Conservation (phyloP, 192 early-diverging fungal species). For the Coemansia sp. region DNA sequence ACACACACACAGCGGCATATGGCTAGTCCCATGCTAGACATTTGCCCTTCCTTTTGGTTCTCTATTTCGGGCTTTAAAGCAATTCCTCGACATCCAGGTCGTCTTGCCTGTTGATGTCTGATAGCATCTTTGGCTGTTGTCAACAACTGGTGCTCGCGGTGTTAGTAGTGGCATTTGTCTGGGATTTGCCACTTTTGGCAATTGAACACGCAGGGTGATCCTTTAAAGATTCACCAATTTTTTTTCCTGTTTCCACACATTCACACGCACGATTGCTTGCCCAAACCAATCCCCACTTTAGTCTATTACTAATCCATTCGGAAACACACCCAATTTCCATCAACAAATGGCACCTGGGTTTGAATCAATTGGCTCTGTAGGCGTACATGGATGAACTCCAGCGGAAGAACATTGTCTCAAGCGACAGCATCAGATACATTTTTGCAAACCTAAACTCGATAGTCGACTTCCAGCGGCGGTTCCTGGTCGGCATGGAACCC, state of each 20-base stretch:
- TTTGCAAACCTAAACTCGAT: slow-evolving; percentile 93
- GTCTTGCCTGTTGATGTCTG: no score
- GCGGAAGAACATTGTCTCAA: slow-evolving; percentile 67
- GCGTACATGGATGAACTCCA: slow-evolving; percentile 70
- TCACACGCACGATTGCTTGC: slow-evolving; percentile 3
- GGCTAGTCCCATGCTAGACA: neutral
- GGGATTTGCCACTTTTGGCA: slow-evolving; percentile 1
- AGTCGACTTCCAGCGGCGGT: slow-evolving; percentile 95
- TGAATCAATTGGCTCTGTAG: slow-evolving; percentile 31
- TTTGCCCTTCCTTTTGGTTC: no score
- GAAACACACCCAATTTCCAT: neutral
- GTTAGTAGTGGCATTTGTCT: neutral
- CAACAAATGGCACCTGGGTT: neutral
- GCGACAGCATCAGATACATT: slow-evolving; percentile 76
- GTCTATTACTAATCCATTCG: neutral
- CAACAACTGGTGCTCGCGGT: neutral
- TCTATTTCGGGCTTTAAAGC: no score
- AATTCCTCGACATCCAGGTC: neutral
- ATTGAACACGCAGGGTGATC: slow-evolving; percentile 5
- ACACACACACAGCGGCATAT: neutral
- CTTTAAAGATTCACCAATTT: slow-evolving; percentile 1
- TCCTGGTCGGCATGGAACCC: slow-evolving; percentile 87
- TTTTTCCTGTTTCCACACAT: neutral
- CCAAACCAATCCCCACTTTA: neutral
- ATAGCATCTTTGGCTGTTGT: no score